Conservation (phyloP, 441 rosid genomes). For the Viola pubescens region DNA sequence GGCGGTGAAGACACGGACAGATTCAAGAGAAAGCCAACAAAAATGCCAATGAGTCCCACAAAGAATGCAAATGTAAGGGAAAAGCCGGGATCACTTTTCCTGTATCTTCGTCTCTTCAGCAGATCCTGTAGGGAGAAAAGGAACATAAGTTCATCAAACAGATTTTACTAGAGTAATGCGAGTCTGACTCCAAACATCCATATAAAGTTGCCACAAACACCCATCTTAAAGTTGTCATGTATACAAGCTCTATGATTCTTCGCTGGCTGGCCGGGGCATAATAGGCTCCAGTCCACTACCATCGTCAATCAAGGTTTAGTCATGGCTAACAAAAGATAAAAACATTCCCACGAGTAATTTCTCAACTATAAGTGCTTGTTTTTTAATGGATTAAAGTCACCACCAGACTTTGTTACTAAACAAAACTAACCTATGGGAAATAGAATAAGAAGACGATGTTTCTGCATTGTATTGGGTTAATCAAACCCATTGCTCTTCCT, state of each 20-base stretch:
- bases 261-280: no score
- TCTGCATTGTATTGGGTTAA: neutral
- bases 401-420: neutral
- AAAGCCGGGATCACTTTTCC: slow-evolving; percentile 51
- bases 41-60: slow-evolving; percentile 72
- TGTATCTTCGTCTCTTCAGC: slow-evolving; percentile 58
- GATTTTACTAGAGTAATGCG: neutral
- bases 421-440: slow-evolving; percentile 1
- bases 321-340: no score
- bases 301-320: no score
- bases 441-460: neutral
- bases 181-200: no score
- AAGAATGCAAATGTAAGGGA: slow-evolving; percentile 68
- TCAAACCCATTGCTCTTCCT: neutral
- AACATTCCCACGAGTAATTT: no score
- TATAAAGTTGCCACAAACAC: no score
- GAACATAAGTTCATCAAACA: neutral
- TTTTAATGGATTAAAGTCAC: no score
- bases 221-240: no score
- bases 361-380: no score
- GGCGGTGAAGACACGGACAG: slow-evolving; percentile 47
- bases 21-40: slow-evolving; percentile 72
- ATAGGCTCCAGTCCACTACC: no score
- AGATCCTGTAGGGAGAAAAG: slow-evolving; percentile 42
- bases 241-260: no score